Conservation (phyloP, 2,329 filamentous ascomycete species). For the Colletotrichum sp. region DNA sequence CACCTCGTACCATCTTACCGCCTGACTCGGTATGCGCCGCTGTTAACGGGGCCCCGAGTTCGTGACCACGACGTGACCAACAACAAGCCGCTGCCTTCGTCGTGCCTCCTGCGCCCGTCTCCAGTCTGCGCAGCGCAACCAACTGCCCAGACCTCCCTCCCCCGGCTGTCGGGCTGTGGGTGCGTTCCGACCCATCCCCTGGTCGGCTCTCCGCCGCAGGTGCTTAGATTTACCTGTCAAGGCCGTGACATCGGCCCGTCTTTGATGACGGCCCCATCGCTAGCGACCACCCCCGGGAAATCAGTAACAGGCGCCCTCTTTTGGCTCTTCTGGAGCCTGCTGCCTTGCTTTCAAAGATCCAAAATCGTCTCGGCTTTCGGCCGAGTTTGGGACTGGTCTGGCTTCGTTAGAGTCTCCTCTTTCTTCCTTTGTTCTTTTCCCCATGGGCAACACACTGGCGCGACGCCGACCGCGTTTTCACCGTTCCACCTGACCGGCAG, state of each 20-base stretch:
- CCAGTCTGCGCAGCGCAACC: neutral
- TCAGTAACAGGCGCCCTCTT: neutral
- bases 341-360: neutral
- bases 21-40: neutral
- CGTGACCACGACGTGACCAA: neutral
- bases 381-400: conserved; percentile 14
- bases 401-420: neutral
- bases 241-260: conserved; percentile 20
- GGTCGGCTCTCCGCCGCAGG: conserved; percentile 5
- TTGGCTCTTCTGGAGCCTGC: neutral
- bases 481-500: conserved; percentile 4
- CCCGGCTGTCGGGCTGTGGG: conserved; percentile 9
- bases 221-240: conserved; percentile 18
- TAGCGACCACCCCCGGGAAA: neutral
- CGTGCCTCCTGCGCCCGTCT: neutral
- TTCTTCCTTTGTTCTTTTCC: conserved; percentile 19
- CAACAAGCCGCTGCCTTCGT: neutral
- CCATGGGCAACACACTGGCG: conserved; percentile 13
- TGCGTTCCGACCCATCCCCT: conserved; percentile 9
- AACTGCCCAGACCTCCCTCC: neutral
- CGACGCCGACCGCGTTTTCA: conserved; percentile 13
- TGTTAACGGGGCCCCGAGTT: neutral
- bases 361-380: conserved; percentile 4
- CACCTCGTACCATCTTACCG: neutral
- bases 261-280: conserved; percentile 20